Base-by-base conservation (phyloP, 768 basidiomycete species). In the Mycena venus region DNA sequence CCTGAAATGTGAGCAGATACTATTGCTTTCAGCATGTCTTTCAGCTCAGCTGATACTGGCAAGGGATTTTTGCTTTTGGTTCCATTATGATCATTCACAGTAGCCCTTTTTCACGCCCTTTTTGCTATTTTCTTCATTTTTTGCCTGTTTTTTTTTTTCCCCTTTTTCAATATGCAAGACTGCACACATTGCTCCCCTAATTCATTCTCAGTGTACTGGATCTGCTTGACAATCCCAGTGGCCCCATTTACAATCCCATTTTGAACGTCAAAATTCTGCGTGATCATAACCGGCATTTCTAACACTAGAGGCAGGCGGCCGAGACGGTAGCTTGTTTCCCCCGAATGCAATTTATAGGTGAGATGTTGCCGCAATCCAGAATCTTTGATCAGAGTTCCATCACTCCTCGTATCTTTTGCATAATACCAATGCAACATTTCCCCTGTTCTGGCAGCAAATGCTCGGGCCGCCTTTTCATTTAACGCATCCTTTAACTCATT, bases 281-380 rank as follows among this genome's bases (percentile, higher is more conserved):
- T 63, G 0, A 87, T 68, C 56, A 86, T 79, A 0, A 87, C 83
- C 0, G 84, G 85, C 85, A 87, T 87, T 0, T 85, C 86, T 8
- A 82, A 77, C 0, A 80, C 83, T 0, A 88, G 49, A 0, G 85
- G 86, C 1, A 87, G 61, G 14, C 73, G 70, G 0, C 83, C 82
- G 17, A n/a, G n/a, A n/a, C n/a, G n/a, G n/a, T n/a, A n/a, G n/a
- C n/a, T n/a, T n/a, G 40, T 42, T 17, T 42, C 47, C 23, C 83
- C 83, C 0, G 83, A 83, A 65, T 79, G 68, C 5, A 84, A 4
- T 1, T 4, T 59, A 4, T 47, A 10, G 3, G 83, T 32, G n/a
- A 65, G 63, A 34, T 78, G 66, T 17, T 65, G 31, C 7, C 4
- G 69, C 4, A 32, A 36, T 17, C 4, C 80, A 19, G 21, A 4